Evolutionary conservation across 164 flowering plant genomes (phyloP), one percentile per base, ranked within the genome.

Genomic region (Liquidambar formosana): DNA sequence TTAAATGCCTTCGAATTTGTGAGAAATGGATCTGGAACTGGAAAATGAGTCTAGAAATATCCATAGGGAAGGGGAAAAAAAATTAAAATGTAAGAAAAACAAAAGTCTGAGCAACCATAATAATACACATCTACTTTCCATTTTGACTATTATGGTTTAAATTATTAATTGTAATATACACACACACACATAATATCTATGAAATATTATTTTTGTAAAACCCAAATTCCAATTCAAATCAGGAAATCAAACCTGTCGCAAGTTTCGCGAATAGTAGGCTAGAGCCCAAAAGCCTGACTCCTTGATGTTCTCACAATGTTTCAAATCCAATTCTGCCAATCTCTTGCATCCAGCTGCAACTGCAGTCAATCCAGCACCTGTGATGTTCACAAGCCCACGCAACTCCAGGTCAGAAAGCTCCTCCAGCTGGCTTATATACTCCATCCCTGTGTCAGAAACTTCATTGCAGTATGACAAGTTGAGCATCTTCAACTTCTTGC

Each of bases 251-350:
- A 88, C 92, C 96, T 90, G 92, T 61, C 86, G 78, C 69, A 89
- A 68, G 73, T 91, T 88, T 52, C 68, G 69, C 2, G 84, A 76
- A 56, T 84, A 76, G 69, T 71, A 83, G 43, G 85, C 86, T 21
- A 91, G 82, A 47, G 86, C 90, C 84, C 79, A 83, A 59, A 91
- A 82, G 21, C 89, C 92, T 3, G 77, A 64, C 67, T 89, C 96
- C 44, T 77, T 74, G 26, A 91, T 70, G 27, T 76, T 78, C 65
- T 67, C 71, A 68, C 96, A 91, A 46, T 79, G 76, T 65, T 91
- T 91, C 59, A 91, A 10, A 63, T 91, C 96, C 69, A 91, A 74
- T 67, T 86, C 81, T 10, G 79, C 72, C 64, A 91, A 72, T 66
- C 75, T 81, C 80, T 67, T 80, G 79, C 92, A 87, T 10, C 93